Conservation (phyloP, 768 basidiomycete genomes). For the Gymnopilus dilepis region DNA sequence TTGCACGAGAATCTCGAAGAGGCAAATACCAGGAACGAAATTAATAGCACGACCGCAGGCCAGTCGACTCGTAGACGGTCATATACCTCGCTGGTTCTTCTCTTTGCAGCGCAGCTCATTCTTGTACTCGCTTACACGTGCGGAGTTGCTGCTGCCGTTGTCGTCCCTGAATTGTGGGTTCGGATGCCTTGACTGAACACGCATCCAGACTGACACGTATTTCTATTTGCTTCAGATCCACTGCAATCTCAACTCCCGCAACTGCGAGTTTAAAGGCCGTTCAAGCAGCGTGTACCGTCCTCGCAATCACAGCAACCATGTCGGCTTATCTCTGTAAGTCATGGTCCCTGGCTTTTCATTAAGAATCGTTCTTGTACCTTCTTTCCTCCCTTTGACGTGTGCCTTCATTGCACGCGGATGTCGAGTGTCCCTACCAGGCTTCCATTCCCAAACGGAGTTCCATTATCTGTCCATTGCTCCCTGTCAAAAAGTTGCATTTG, state of each 20-base stretch:
- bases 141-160: constrained; percentile 10
- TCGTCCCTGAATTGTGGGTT: background rate
- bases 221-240: background rate
- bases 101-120: constrained; percentile 23
- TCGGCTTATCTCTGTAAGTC: constrained; percentile 34
- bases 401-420: constrained; percentile 1
- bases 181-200: background rate
- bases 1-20: constrained; percentile 1
- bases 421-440: background rate
- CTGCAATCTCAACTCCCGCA: constrained; percentile 2
- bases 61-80: constrained; percentile 19
- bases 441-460: background rate
- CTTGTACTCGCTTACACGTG: constrained; percentile 23
- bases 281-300: constrained; percentile 27
- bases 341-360: constrained; percentile 6
- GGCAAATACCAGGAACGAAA: background rate
- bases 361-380: background rate
- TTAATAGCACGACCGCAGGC: background rate
- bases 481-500: background rate
- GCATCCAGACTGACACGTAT: background rate
- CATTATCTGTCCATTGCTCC: background rate
- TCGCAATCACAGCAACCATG: constrained; percentile 31
- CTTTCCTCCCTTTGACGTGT: constrained; percentile 3
- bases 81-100: constrained; percentile 22
- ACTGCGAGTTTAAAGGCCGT: constrained; percentile 18